phyloP scores from a whole-genome alignment of 106 monocot genomes.

The Amphibolis antarctica region DNA sequence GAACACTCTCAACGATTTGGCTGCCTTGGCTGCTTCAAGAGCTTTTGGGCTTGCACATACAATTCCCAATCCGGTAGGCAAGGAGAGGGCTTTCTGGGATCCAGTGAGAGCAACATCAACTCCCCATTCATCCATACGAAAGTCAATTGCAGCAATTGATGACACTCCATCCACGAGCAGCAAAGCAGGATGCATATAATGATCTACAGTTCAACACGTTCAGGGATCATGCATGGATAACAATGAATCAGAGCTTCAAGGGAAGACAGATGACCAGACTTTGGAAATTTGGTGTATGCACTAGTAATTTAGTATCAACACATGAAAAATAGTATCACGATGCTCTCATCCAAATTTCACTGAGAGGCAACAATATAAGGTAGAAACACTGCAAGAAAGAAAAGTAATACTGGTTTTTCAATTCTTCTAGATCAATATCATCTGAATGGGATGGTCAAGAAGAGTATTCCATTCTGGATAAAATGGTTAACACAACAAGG shows the following conservation, averaged over 20 bases:
- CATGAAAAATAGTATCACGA: too few species aligned
- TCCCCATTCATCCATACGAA: conserved; percentile 97
- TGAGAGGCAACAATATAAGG: too few species aligned
- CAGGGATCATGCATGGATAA: background rate
- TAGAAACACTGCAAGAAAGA: too few species aligned
- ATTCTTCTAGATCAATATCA: too few species aligned
- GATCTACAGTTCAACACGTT: conserved; percentile 30
- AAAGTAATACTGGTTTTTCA: too few species aligned
- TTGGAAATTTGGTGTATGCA: too few species aligned
- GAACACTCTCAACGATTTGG: conserved; percentile 79
- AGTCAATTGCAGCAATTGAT: conserved; percentile 79
- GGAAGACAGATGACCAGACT: too few species aligned
- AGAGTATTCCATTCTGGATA: too few species aligned
- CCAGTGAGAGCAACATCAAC: conserved; percentile 82
- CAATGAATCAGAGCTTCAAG: background rate
- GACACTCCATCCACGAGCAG: conserved; percentile 86
- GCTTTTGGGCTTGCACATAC: conserved; percentile 90
- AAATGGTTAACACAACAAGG: too few species aligned
- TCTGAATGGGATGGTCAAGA: too few species aligned
- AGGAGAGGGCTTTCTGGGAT: conserved; percentile 82
- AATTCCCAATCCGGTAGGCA: conserved; percentile 83
- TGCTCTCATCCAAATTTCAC: too few species aligned
- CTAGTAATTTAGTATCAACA: too few species aligned
- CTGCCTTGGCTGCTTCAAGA: conserved; percentile 67
- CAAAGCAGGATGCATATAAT: conserved; percentile 57